Evolutionary conservation across 202 grass and related monocot species (phyloP).

Genomic region (Schoenoplectus triqueter): DNA sequence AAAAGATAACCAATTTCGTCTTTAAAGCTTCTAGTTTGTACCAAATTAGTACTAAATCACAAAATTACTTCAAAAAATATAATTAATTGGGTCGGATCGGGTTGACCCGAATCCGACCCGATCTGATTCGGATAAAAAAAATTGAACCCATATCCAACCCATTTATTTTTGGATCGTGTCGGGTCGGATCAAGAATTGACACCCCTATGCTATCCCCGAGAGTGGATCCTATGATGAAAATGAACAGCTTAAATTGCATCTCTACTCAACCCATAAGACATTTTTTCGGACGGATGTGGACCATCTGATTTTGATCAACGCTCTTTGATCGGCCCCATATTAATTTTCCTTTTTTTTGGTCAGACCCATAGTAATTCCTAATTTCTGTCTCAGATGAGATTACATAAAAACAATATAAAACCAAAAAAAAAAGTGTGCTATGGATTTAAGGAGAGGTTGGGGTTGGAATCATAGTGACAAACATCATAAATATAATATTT

Average conservation of each 20-base stretch:
- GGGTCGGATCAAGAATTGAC: too few relatives aligned
- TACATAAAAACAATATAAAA: neutral
- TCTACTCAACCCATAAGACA: neutral
- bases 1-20: neutral
- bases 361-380: neutral
- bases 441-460: slow-evolving; percentile 25
- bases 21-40: neutral
- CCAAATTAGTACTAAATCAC: neutral
- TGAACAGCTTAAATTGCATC: neutral
- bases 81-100: too few relatives aligned
- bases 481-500: neutral
- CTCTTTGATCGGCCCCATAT: neutral
- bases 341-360: neutral
- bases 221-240: too few relatives aligned
- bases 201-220: too few relatives aligned
- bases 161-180: too few relatives aligned
- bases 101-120: too few relatives aligned
- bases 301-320: slow-evolving; percentile 6
- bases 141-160: too few relatives aligned
- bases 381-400: neutral
- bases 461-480: slow-evolving; percentile 10
- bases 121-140: too few relatives aligned
- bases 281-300: neutral
- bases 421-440: slow-evolving; percentile 13
- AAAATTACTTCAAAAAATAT: too few relatives aligned